Base-by-base conservation (phyloP, 2,329 filamentous ascomycete species). In the Aspergillus floridensis region DNA sequence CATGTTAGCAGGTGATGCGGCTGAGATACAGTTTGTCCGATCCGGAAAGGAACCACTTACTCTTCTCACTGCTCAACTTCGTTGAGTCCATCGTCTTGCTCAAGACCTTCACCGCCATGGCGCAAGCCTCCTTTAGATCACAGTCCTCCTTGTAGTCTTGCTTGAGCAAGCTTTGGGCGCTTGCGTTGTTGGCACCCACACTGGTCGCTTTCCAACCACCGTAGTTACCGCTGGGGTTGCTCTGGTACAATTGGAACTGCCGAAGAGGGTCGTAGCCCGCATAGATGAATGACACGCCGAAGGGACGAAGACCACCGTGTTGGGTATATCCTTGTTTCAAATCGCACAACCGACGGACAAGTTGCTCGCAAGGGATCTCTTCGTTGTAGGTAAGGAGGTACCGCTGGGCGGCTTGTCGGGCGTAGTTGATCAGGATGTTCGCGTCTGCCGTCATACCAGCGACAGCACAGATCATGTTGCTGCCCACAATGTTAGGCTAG, bases 81-180 rank as follows among this genome's bases (percentile, higher is more conserved):
- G 93, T 98, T 57, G 93, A 96, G 77, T 99, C 95, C 96, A 99
- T 99, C 5, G 95, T 99, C 88, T 99, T 99, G 85, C 95, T 98
- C 66, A 99, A 81, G 64, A 99, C 95, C 85, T 99, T 99, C 76
- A 99, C 95, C 11, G 95, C 95, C 84, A 97, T 89, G 57, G 90
- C 92, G 76, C 95, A 99, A 4, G 96, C 95, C 81, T 99, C 95
- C 81, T 96, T 91, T 73, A 99, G 79, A 66, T 91, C 89, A 78
- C 93, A 98, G 69, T 98, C 93, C 80, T 99, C 95, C 84, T 98
- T 97, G 82, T 99, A 99, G 78, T 99, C 95, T 79, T 99, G 95
- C 86, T 99, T 99, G 77, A 99, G 80, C 78, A 99, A 79, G 79
- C 92, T 96, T 79, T 97, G 93, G 10, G 96, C 96, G 71, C 92